Conservation (phyloP, 163 green algal species). For the Volvox carteri region DNA sequence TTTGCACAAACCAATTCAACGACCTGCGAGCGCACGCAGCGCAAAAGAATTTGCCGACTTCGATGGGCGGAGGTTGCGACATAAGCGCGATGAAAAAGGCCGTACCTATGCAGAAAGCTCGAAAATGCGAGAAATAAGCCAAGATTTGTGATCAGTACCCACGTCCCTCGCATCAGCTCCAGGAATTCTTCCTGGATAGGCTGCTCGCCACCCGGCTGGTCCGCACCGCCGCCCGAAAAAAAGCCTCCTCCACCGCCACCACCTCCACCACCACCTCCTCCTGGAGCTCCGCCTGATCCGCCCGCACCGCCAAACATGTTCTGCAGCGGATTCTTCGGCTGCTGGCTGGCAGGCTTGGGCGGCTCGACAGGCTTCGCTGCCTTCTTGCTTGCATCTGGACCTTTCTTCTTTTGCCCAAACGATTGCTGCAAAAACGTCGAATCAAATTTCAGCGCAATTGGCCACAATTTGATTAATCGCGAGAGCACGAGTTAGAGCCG, state of each 20-base stretch:
- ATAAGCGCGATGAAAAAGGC: background rate
- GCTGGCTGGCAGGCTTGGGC: conserved; percentile 16
- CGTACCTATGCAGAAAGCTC: conserved; percentile 68
- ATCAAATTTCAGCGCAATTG: background rate
- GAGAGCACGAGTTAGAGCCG: background rate
- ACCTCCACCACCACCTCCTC: conserved; percentile 36
- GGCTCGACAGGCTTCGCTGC: conserved; percentile 31
- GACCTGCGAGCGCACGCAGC: conserved; percentile 48
- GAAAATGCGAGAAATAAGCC: conserved; percentile 72
- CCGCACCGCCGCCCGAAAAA: background rate
- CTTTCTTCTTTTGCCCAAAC: conserved; percentile 40
- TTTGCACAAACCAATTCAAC: conserved; percentile 66
- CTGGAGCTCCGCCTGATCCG: conserved; percentile 23
- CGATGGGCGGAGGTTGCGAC: background rate
- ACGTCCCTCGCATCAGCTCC: conserved; percentile 61
- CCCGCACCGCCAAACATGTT: conserved; percentile 45
- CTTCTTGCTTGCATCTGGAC: conserved; percentile 41
- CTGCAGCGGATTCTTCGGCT: conserved; percentile 50
- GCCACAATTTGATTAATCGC: background rate
- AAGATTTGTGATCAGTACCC: conserved; percentile 70
- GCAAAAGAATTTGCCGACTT: background rate
- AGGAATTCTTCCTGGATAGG: conserved; percentile 62
- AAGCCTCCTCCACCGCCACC: conserved; percentile 31
- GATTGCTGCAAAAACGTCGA: conserved; percentile 29
- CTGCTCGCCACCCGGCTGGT: conserved; percentile 32